These are phyloP conservation scores for Silene noctiflora DNA, from an alignment of 179 eudicot genomes.

Conservation along the genomic window DNA sequence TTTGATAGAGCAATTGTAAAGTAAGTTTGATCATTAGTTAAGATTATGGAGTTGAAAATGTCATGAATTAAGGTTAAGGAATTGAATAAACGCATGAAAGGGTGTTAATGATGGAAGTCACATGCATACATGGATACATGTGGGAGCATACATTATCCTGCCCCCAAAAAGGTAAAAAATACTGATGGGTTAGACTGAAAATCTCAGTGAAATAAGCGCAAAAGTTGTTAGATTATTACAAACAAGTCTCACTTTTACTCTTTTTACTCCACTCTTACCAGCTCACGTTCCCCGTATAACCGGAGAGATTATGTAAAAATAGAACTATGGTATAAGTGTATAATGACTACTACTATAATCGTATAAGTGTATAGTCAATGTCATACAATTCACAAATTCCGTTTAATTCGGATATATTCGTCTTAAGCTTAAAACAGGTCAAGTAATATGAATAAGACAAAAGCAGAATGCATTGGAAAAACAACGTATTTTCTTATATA, in stretches of 20 bases:
- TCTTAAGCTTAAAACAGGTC: too few species aligned
- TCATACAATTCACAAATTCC: too few species aligned
- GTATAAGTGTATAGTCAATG: too few species aligned
- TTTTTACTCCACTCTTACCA: slow-evolving; percentile 11
- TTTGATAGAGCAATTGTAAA: too few species aligned
- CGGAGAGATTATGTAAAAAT: neutral
- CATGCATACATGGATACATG: slow-evolving; percentile 23
- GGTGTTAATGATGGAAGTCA: slow-evolving; percentile 26
- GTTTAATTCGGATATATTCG: too few species aligned
- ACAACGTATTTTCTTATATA: too few species aligned
- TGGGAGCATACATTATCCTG: slow-evolving; percentile 30
- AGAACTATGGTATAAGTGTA: too few species aligned
- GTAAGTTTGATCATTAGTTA: too few species aligned
- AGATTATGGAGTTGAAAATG: neutral
- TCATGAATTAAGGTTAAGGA: neutral
- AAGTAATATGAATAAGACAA: too few species aligned
- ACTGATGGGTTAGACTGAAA: slow-evolving; percentile 14
- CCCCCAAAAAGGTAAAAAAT: slow-evolving; percentile 14
- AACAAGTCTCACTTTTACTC: slow-evolving; percentile 8
- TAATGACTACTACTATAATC: too few species aligned
- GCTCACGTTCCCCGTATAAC: slow-evolving; percentile 7
- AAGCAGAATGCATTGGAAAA: too few species aligned
- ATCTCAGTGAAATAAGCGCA: slow-evolving; percentile 10
- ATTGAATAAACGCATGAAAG: slow-evolving; percentile 22
- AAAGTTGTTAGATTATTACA: slow-evolving; percentile 20